Conservation (phyloP, 2,329 filamentous ascomycete species). For the Chaetomium strumarium region DNA sequence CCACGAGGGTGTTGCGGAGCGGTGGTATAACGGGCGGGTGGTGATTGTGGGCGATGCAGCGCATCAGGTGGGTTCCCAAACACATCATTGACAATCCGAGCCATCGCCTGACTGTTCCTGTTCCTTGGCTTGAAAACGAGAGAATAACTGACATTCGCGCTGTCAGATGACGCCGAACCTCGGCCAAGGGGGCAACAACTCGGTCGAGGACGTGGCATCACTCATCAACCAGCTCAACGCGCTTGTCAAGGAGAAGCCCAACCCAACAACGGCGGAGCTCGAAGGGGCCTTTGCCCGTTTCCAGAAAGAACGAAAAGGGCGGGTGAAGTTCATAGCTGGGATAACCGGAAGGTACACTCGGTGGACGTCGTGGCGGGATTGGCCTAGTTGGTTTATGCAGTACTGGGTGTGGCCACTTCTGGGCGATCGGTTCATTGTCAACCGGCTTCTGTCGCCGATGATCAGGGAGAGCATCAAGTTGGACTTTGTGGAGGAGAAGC, state of each 20-base stretch:
- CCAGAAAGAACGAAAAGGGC: neutral
- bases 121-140: neutral
- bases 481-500: neutral
- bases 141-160: neutral
- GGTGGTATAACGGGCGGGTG: neutral
- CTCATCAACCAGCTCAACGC: neutral
- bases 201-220: neutral
- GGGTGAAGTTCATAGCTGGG: neutral
- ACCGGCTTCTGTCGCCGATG: neutral
- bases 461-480: neutral
- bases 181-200: neutral
- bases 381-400: neutral
- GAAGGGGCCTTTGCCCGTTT: neutral
- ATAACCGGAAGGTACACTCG: neutral
- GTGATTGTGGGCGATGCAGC: neutral
- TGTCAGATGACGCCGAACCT: neutral
- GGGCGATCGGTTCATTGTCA: neutral
- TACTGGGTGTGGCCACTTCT: conserved; percentile 1
- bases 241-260: neutral
- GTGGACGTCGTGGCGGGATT: neutral
- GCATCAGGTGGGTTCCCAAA: neutral
- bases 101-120: neutral
- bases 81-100: too few relatives aligned
- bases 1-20: neutral
- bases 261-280: neutral